Evolutionary conservation across 441 rosid species (phyloP), one percentile per base, ranked within the genome.

Genomic region (Pelargonium fulgidum): DNA sequence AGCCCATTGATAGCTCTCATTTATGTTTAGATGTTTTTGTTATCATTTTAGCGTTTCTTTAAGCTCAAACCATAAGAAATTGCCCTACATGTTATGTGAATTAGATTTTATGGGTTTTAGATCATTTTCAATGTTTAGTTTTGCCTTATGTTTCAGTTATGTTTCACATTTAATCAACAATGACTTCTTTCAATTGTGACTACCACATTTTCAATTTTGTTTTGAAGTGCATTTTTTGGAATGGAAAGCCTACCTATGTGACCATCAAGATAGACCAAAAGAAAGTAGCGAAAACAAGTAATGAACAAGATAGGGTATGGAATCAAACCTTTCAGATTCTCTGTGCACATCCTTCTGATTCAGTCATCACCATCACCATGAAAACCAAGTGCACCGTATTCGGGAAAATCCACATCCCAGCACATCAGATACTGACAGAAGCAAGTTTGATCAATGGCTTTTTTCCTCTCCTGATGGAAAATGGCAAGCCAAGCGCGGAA

Each of bases 311-410:
- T 76, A 84, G 96, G 3, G 72, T 86, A n/a, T 93, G 98, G 96
- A 93, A 89, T 70, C 98, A 90, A 68, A 90, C 93, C 8, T 89
- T 93, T 67, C 92, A 82, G 67, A 80, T 93, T 68, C 88, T 85
- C 5, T 93, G 96, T 44, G 97, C 98, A 3, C 91, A 89, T 52
- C 86, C 85, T 6, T 73, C 77, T 0, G 84, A 86, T 73, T 84
- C 97, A 36, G 73, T 68, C 48, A 67, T 92, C 75, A 90, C 92
- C 45, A 79, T 92, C 67, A 84, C 85, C 14, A 47, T 90, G 84
- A 86, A 80, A 81, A 82, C 93, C 29, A 86, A 79, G 29, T 87
- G 96, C 73, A 81, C 93, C 5, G 69, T 83, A 69, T 79, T 90
- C 9, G 97, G 98, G 41, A 86, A 79, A 68, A 65, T 82, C 72